Evolutionary conservation across 192 early-diverging fungal genomes (phyloP), one percentile per base, ranked within the genome.

Genomic region (Phycomyces blakesleeanus): DNA sequence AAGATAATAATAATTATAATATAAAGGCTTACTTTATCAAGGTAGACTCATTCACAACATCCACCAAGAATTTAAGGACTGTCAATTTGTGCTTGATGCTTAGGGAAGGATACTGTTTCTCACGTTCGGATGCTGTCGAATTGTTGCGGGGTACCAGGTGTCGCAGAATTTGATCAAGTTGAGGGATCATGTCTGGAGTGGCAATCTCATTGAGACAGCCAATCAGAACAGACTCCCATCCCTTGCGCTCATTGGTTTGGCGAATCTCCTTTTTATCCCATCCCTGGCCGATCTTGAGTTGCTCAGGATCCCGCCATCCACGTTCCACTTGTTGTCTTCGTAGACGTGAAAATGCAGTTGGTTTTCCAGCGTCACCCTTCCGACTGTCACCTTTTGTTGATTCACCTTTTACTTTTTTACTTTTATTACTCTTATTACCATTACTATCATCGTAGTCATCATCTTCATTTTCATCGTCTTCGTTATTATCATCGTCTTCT

Each of bases 121-220:
- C 71, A 8, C 71, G 59, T 16, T 73, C 71, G 3, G 56, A 41
- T 2, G 59, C 55, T 20, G 64, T 73, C 14, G 58, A 59, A 25
- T 62, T 61, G 18, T n/a, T 29, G 3, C 65, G 54, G 21, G 71
- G 71, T 9, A 73, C 65, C 16, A 73, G 40, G 49, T 73, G 71
- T 16, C 18, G 66, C 25, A 83, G 52, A 12, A 80, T 73, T 14
- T 66, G 51, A 64, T 83, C 78, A 10, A 83, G 54, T 52, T 72
- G 69, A 20, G 76, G 70, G 37, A 80, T 75, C 4, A 73, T 61
- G 16, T 74, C 64, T 20, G 76, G 72, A n/a, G 76, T 76, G 16
- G 74, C 76, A 15, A 83, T 73, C 63, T 83, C 76, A 41, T 83
- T 77, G 20, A 83, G 42, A 29, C 76, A 76, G n/a, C 81, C 81